phyloP scores from a whole-genome alignment of 805 yeast genomes.

The Clavispora carvajalis region DNA sequence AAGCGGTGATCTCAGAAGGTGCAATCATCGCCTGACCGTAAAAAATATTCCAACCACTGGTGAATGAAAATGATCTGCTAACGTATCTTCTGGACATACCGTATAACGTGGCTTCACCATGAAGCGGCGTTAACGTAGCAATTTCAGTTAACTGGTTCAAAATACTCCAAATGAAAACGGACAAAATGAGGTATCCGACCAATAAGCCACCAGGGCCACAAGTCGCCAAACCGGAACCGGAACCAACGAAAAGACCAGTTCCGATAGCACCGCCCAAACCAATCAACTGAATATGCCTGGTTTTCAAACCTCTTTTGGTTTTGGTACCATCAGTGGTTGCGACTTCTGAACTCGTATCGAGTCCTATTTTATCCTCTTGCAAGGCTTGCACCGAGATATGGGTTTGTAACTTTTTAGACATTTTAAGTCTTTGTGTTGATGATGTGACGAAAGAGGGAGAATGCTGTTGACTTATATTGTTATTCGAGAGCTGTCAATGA shows the following conservation, averaged over 20 bases:
- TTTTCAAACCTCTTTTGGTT: conserved; percentile 1
- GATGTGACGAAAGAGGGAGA: too few species aligned
- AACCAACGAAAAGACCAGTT: conserved; percentile 22
- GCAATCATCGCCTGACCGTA: conserved; percentile 24
- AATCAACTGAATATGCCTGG: conserved; percentile 9
- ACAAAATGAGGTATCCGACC: conserved; percentile 17
- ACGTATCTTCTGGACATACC: conserved; percentile 7
- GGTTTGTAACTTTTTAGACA: background rate
- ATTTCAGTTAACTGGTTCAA: conserved; percentile 25
- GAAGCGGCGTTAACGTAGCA: conserved; percentile 2
- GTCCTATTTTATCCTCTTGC: conserved; percentile 1
- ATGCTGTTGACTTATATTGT: too few species aligned
- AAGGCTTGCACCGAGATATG: background rate
- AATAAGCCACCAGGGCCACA: conserved; percentile 19
- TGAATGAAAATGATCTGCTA: conserved; percentile 26
- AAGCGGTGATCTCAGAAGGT: conserved; percentile 38
- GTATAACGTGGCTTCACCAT: conserved; percentile 24
- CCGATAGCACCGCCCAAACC: conserved; percentile 19
- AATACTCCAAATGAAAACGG: conserved; percentile 21
- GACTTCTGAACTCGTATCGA: background rate
- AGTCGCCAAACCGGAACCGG: conserved; percentile 18
- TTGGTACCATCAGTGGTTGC: background rate
- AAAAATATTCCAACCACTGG: conserved; percentile 32
- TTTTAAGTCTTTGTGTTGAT: background rate
- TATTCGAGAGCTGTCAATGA: too few species aligned